These are phyloP conservation scores for Silene conica DNA, from an alignment of 148 eudicot species.

Conservation along the genomic window DNA sequence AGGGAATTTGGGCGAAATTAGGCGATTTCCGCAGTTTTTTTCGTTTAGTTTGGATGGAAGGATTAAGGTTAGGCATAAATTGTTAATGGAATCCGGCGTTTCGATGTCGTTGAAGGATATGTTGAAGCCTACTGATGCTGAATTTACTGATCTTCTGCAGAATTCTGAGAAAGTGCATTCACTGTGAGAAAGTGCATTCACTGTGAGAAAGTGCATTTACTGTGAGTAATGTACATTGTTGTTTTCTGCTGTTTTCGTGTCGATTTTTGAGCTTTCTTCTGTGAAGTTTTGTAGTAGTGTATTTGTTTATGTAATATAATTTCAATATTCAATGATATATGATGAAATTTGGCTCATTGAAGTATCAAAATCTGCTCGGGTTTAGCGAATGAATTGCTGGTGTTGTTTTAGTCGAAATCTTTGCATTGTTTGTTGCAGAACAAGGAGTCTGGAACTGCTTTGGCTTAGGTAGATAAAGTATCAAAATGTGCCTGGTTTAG, in stretches of 20 bases:
- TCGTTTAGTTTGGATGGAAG: conserved; percentile 83
- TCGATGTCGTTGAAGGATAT: conserved; percentile 60
- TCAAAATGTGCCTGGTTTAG: too few species aligned
- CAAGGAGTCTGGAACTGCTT: neutral
- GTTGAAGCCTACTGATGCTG: conserved; percentile 75
- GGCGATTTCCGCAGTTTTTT: conserved; percentile 88
- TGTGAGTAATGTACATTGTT: conserved; percentile 21
- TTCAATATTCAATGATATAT: neutral
- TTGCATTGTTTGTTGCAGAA: too few species aligned
- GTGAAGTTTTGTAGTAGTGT: neutral
- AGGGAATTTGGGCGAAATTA: conserved; percentile 62
- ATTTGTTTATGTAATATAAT: neutral
- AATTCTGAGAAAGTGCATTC: conserved; percentile 17
- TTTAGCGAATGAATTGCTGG: too few species aligned
- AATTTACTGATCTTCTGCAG: conserved; percentile 46
- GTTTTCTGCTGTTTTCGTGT: neutral
- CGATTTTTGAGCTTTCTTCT: neutral
- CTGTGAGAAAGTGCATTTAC: conserved; percentile 18
- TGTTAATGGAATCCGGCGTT: conserved; percentile 51
- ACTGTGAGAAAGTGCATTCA: conserved; percentile 15
- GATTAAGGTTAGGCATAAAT: conserved; percentile 63
- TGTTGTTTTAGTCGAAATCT: neutral
- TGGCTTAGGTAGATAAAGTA: too few species aligned
- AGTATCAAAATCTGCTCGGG: too few species aligned
- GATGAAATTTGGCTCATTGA: neutral